These are phyloP conservation scores for Didymella sp. DNA, from an alignment of 2,329 filamentous ascomycete species.

Conservation along the genomic window DNA sequence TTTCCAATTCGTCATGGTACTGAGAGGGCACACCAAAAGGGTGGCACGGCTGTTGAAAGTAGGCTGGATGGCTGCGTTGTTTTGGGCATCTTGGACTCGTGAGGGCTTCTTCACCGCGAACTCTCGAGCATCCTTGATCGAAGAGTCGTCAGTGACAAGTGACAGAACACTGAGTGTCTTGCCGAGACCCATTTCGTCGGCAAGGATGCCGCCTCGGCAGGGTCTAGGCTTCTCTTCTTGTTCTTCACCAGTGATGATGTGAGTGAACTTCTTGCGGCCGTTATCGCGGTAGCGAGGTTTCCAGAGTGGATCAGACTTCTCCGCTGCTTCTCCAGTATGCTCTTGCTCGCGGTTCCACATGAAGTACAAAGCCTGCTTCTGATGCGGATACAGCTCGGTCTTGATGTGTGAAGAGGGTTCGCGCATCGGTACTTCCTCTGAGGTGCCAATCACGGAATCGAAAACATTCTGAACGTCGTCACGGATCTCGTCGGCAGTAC, in stretches of 20 bases:
- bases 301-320: constrained; percentile 78
- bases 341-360: constrained; percentile 80
- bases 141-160: constrained; percentile 66
- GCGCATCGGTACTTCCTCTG: constrained; percentile 75
- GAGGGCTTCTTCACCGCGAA: constrained; percentile 66
- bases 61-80: constrained; percentile 29
- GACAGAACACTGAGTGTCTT: constrained; percentile 79
- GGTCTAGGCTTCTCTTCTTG: constrained; percentile 42
- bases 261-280: constrained; percentile 71
- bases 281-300: constrained; percentile 64
- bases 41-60: constrained; percentile 77
- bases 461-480: constrained; percentile 87
- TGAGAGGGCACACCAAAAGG: constrained; percentile 85
- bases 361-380: constrained; percentile 88
- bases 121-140: constrained; percentile 65
- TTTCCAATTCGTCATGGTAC: constrained; percentile 93
- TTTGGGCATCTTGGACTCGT: constrained; percentile 1
- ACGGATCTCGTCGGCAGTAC: constrained; percentile 77
- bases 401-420: constrained; percentile 72
- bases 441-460: constrained; percentile 75
- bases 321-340: constrained; percentile 65
- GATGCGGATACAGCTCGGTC: constrained; percentile 75
- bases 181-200: constrained; percentile 61
- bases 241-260: constrained; percentile 77
- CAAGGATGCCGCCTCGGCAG: constrained; percentile 56